Conservation (phyloP, 2,329 filamentous ascomycete species). For the Apiospora phragmitis region DNA sequence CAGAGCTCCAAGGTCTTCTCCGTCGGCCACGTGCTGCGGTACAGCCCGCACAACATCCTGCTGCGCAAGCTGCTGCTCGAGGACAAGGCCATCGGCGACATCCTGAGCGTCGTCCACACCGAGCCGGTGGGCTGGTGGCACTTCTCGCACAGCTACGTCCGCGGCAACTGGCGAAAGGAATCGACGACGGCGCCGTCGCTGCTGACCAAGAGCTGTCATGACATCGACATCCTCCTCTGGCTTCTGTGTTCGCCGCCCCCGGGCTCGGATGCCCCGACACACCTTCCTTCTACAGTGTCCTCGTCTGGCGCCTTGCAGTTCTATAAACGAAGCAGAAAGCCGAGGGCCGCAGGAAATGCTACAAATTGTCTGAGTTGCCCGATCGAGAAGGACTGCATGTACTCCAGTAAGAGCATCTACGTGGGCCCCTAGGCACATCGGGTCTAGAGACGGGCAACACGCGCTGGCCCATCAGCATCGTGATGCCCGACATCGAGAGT, state of each 20-base stretch:
- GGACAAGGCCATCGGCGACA: constrained; percentile 76
- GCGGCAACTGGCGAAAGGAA: constrained; percentile 90
- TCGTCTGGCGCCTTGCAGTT: constrained; percentile 77
- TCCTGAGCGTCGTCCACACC: constrained; percentile 85
- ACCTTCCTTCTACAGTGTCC: constrained; percentile 74
- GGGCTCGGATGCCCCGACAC: constrained; percentile 50
- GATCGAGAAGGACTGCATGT: constrained; percentile 74
- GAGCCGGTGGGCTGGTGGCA: constrained; percentile 98
- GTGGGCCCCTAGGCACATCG: constrained; percentile 60
- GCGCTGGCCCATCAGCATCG: constrained; percentile 82
- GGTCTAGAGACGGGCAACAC: constrained; percentile 66
- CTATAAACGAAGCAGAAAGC: constrained; percentile 77
- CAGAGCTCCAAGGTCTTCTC: constrained; percentile 64
- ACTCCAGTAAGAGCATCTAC: constrained; percentile 84
- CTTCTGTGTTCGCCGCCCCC: constrained; percentile 73
- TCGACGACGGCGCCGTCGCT: constrained; percentile 76
- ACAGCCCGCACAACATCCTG: constrained; percentile 89
- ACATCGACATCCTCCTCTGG: constrained; percentile 93
- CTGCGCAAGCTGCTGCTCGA: constrained; percentile 76
- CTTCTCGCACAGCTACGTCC: constrained; percentile 86
- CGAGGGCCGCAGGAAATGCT: constrained; percentile 67
- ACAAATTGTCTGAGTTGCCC: constrained; percentile 88
- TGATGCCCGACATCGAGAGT: constrained; percentile 91
- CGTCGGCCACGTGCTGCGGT: constrained; percentile 90
- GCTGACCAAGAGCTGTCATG: constrained; percentile 93